Evolutionary conservation across 768 basidiomycete species (phyloP), one percentile per base, ranked within the genome.

Genomic region (Termitomyces sp.): DNA sequence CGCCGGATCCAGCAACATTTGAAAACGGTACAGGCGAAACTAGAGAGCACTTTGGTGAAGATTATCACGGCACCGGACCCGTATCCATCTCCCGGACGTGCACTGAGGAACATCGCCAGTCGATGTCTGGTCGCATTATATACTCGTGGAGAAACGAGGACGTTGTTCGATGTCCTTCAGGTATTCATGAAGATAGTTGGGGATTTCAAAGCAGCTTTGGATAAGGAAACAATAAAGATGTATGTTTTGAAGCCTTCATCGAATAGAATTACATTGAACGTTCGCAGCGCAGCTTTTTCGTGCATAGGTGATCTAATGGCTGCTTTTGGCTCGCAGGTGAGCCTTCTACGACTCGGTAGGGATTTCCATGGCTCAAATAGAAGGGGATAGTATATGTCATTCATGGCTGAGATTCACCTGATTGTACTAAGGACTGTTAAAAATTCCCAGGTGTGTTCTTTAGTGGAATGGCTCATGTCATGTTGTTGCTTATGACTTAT

Each of bases 271-370:
- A 9, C 57, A 26, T 58, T 63, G 20, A 65, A 60, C 20, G 37
- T 34, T 24, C 20, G 22, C 57, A 95, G 93, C 59, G 91, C 93
- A 12, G 87, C 91, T 3, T 86, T 94, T 68, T 91, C 87, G 60
- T 88, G 89, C 59, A 83, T 95, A 24, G 95, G 94, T 3, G 93
- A 96, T 68, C 72, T 98, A 8, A 98, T 98, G 91, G 82, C 76
- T 27, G 77, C 76, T 6, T 91, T 88, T 67, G 96, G 96, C 5
- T 79, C 87, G 5, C 91, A 97, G 76, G 94, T 91, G 68, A 55
- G 87, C 66, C 14, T 18, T 53, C 12, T 26, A 24, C 30, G 9
- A 20, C 26, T 59, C 43, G 39, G 18, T 33, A n/a, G 13, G 26
- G 24, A 9, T 10, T 43, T 48, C 22, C 59, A n/a, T 39, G 18